These are phyloP conservation scores for Berberis vulgaris DNA, from an alignment of 164 flowering plant species.

Conservation along the genomic window DNA sequence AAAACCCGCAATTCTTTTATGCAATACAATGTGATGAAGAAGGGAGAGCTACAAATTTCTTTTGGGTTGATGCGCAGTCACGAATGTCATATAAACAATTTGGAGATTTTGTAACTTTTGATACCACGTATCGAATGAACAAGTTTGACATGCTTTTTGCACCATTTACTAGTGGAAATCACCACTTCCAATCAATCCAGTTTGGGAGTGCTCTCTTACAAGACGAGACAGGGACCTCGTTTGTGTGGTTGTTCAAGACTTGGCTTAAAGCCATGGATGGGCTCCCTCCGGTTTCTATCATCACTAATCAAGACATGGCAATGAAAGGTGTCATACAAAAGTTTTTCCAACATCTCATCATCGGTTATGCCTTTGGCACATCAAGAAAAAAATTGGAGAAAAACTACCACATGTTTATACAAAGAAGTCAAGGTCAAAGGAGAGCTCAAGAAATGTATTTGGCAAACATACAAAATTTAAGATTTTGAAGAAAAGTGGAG, in stretches of 20 bases:
- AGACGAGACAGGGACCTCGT: neutral
- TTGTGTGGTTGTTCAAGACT: neutral
- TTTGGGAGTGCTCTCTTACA: neutral
- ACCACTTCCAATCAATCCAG: neutral
- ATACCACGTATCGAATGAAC: neutral
- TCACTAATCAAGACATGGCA: neutral
- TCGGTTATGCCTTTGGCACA: constrained; percentile 3
- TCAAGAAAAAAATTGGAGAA: neutral
- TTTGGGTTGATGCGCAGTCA: neutral
- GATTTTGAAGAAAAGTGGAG: neutral
- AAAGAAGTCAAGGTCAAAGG: constrained; percentile 1
- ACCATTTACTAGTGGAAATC: neutral
- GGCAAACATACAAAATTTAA: neutral
- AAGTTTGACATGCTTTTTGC: neutral
- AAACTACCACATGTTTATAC: neutral
- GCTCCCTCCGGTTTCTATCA: neutral
- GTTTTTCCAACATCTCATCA: neutral
- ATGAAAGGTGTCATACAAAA: neutral
- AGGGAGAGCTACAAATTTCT: neutral
- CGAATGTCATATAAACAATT: neutral
- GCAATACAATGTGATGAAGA: neutral
- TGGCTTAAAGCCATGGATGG: neutral
- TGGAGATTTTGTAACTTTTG: neutral
- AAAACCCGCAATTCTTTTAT: neutral
- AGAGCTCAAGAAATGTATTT: neutral